phyloP scores from a whole-genome alignment of 768 basidiomycete species.

The Suillus tomentosus region DNA sequence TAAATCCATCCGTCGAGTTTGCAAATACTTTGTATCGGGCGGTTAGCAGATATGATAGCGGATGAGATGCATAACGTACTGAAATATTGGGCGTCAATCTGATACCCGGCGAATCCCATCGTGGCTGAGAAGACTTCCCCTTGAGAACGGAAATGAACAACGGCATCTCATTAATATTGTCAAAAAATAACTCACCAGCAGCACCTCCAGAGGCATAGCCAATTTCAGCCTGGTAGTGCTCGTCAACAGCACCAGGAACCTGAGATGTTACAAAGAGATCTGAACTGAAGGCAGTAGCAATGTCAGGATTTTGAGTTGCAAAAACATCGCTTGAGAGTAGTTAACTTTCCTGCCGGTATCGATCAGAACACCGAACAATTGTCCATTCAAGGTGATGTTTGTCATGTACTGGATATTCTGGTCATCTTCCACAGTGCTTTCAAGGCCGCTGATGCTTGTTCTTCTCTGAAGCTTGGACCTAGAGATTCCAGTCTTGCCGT shows the following conservation, averaged over 20 bases:
- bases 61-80: conserved; percentile 12
- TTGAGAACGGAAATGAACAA: conserved; percentile 16
- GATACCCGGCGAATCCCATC: conserved; percentile 40
- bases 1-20: conserved; percentile 12
- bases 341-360: conserved; percentile 48
- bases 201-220: conserved; percentile 58
- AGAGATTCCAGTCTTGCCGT: conserved; percentile 16
- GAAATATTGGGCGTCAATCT: conserved; percentile 45
- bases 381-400: conserved; percentile 43
- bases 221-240: conserved; percentile 42
- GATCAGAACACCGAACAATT: conserved; percentile 36
- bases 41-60: conserved; percentile 11
- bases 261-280: conserved; percentile 61
- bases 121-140: conserved; percentile 33
- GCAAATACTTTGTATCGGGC: conserved; percentile 25
- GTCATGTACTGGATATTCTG: conserved; percentile 38
- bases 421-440: conserved; percentile 29
- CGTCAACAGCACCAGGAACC: conserved; percentile 41
- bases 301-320: conserved; percentile 43
- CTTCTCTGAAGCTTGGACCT: conserved; percentile 25
- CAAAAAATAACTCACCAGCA: conserved; percentile 38
- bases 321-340: neutral
- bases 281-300: conserved; percentile 46
- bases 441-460: conserved; percentile 28
- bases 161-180: neutral